Evolutionary conservation across 495 filamentous ascomycete species (phyloP), one percentile per base, ranked within the genome.

Genomic region (Penicillium alfredii): DNA sequence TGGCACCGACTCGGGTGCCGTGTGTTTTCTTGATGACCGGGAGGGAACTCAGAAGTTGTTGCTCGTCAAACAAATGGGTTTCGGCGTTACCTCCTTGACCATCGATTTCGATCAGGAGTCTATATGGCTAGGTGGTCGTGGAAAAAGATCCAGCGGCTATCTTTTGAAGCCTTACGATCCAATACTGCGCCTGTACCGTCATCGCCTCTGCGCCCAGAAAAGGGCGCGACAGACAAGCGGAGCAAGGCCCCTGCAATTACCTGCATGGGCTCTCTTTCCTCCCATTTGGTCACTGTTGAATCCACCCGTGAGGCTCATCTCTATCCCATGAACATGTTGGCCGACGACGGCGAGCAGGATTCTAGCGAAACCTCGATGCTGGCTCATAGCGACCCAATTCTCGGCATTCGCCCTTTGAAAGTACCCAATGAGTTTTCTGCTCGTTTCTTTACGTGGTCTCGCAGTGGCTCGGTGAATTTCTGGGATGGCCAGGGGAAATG

Each of bases 391-490:
- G 86, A 87, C 44, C 68, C 87, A 3, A 81, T 93, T 14, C 65
- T 87, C 20, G 92, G 93, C 15, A 78, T 94, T 19, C 66, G 76
- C 35, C 49, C 76, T 3, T 58, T 95, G 3, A 55, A 69, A 3
- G 53, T 57, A 18, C 68, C 74, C 0, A 81, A 83, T 42, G 49
- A 58, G 5, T 53, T 74, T 1, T 62, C 72, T 7, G 81, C 86
- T 2, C 74, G 80, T 17, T 94, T 96, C 55, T 82, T 86, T 47
- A 94, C 88, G 0, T 97, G 87, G 85, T 86, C 88, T 7, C 74
- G 72, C 30, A 76, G 74, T 38, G 92, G 92, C 4, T 71, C 66
- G 15, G 76, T 96, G 24, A 73, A 84, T 21, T 79, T 92, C 49
- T 98, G 93, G 92, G 69, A 78, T 47, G 58, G 75, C 6, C 73